Evolutionary conservation across 768 basidiomycete species (phyloP), one percentile per base, ranked within the genome.

Genomic region (Mrakia blollopis): DNA sequence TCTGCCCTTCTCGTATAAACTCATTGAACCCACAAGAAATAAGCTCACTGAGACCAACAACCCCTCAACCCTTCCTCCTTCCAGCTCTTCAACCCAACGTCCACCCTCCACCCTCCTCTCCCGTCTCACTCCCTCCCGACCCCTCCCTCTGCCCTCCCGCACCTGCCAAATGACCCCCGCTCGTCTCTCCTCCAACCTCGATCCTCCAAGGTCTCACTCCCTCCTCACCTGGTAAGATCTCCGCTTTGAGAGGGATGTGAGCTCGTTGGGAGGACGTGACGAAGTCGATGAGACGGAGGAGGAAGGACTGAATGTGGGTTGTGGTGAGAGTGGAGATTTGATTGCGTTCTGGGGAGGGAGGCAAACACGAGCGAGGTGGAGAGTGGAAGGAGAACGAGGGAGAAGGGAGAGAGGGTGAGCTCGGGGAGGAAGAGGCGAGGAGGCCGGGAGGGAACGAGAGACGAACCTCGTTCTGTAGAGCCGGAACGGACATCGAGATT

Each of bases 381-480:
- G 35, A 35, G 30, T 21, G 28, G 16, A 37, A 21, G 63, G 21
- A 25, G 2, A 14, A 65, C 2, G 8, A 39, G 32, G 18, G 5
- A 8, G 14, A 14, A 21, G 21, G 32, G 30, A 37, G 30, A 6
- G 30, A 6, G 21, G 14, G 63, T 21, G 0, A 32, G 63, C 1
- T 18, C 2, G 63, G 18, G 63, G 7, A 30, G 63, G 30, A 35
- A 35, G 32, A 41, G 39, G 11, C 39, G 39, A 41, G 61, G 30
- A 28, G 61, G 61, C 1, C 1, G 28, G 61, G 13, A 63, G 14
- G 32, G 6, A 39, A 30, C 39, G 35, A 67, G 35, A 30, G 18
- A 74, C 61, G 50, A 44, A 74, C 73, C 62, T 32, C 73, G 73
- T 65, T 74, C 73, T 0, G 73, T 65, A 25, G 60, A 25, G n/a